Conservation (phyloP, 768 basidiomycete genomes). For the Naganishia vishniacii region DNA sequence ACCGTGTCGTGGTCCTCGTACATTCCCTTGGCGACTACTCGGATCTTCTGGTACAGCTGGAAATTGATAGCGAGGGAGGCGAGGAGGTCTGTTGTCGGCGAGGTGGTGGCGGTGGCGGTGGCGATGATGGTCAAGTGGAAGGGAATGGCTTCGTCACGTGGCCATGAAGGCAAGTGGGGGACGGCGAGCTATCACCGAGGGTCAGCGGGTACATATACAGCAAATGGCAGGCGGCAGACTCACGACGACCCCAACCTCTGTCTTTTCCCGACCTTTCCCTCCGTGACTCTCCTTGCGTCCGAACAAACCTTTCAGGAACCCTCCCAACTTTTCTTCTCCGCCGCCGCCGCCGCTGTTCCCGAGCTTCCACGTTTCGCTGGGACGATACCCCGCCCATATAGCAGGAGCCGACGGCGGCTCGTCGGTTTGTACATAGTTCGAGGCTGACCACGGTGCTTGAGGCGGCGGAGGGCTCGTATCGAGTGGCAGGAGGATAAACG, state of each 20-base stretch:
- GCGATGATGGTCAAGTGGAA: background rate
- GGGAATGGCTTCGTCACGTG: background rate
- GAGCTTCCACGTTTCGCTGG: background rate
- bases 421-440: too few species aligned
- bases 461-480: background rate
- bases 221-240: too few species aligned
- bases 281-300: constrained; percentile 2
- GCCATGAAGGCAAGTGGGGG: background rate
- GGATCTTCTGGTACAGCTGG: constrained; percentile 8
- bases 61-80: background rate
- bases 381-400: background rate
- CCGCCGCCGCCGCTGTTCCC: too few species aligned
- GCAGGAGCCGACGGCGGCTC: background rate
- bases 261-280: background rate
- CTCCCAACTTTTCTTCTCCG: background rate
- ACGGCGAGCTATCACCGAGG: background rate
- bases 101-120: background rate
- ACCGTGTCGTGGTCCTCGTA: constrained; percentile 3
- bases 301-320: background rate
- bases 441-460: too few species aligned
- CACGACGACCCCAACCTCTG: background rate
- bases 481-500: background rate
- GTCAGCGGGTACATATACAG: too few species aligned
- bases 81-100: background rate
- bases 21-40: constrained; percentile 1